Evolutionary conservation across 1,139 yeast genomes (phyloP), one percentile per base, ranked within the genome.

Genomic region (Diutina rugosa): DNA sequence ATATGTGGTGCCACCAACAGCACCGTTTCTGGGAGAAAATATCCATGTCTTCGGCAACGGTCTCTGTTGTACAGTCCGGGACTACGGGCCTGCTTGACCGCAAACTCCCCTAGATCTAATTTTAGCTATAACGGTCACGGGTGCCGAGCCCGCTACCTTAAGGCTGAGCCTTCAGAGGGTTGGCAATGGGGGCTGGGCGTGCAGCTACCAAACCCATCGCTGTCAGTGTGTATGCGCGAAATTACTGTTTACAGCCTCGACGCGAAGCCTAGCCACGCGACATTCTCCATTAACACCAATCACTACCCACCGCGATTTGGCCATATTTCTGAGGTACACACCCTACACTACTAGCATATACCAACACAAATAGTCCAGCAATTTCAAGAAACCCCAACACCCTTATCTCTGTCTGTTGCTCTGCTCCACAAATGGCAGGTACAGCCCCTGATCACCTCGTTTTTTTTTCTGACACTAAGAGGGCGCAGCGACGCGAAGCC

Each of bases 21-120:
- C 53, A 2, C 53, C 53, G 16, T 32, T 49, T 30, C 53, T 32
- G 53, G 53, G 44, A n/a, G 53, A 49, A 6, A 49, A 32, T n/a
- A 32, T 32, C 53, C 53, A 49, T n/a, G 14, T 49, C 10, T 49
- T 49, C 18, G 53, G 53, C 7, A 18, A 16, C 32, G 53, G 53
- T n/a, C 21, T 49, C 12, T 49, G 53, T 4, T 49, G 53, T 32
- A 32, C 53, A 10, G 44, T 30, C 4, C 44, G 35, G 1, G 53
- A 49, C 21, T 48, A 14, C 10, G 51, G 51, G 3, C 38, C 51
- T 14, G 29, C 51, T 6, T 48, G 26, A 21, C 26, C 26, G 26
- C 26, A 21, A 21, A 21, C 26, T 21, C 26, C 26, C 26, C 26
- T 21, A 21, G 26, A 21, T 21, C 41, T 35, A 35, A 35, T 35